Evolutionary conservation across 148 eudicot species (phyloP).

Genomic region (Amaranthus cruentus): DNA sequence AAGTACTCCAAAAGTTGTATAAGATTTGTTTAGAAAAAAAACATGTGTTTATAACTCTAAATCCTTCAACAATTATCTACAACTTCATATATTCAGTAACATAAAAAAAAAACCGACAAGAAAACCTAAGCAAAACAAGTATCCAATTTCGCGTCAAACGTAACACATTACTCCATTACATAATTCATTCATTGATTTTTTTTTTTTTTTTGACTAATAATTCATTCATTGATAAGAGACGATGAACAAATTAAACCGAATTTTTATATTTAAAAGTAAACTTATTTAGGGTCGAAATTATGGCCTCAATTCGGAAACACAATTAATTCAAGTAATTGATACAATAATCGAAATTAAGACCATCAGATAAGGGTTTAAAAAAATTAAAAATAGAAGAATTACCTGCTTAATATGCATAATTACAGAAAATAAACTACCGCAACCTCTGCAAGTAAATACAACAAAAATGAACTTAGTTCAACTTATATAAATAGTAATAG

Average conservation of each 20-base stretch:
- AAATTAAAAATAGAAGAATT: constrained; percentile 11
- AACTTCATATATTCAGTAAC: not conserved
- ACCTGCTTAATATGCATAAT: constrained; percentile 78
- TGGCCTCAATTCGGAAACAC: not conserved
- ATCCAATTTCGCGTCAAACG: no score
- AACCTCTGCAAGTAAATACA: constrained; percentile 19
- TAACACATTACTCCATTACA: no score
- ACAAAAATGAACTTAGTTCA: not conserved
- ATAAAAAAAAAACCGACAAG: not conserved
- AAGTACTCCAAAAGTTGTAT: no score
- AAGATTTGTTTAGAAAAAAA: no score
- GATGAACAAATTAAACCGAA: no score
- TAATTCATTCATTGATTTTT: no score
- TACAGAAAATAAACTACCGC: constrained; percentile 17
- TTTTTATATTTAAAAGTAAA: no score
- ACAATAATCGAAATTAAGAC: not conserved
- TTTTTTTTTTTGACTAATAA: no score
- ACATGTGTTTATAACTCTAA: constrained; percentile 62
- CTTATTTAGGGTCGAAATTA: no score
- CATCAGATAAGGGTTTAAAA: constrained; percentile 11
- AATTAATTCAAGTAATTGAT: constrained; percentile 1
- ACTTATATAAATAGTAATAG: not conserved
- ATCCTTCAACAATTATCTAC: constrained; percentile 91
- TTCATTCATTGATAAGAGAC: no score
- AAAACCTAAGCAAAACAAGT: not conserved